Evolutionary conservation across 2,329 filamentous ascomycete species (phyloP), one percentile per base, ranked within the genome.

Genomic region (Taxawa tesnikishii): DNA sequence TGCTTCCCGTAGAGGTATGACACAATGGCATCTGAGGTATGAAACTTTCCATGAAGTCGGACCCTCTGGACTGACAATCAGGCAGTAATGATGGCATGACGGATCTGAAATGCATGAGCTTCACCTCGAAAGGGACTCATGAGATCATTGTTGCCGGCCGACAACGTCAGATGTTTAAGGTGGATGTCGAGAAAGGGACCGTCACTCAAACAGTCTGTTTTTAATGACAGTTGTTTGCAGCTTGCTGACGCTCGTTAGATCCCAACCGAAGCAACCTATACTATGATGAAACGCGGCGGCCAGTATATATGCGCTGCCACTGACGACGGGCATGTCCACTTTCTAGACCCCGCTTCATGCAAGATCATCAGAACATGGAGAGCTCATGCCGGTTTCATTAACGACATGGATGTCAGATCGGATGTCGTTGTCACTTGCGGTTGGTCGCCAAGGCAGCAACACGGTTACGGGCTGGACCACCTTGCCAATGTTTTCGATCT

Each of bases 401-500:
- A 84, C 54, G 88, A 96, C 54, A 94, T 98, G 83, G 90, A 98
- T 60, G 84, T 87, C 6, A 83, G 90, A 50, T 83, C 90, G 49
- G 88, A 96, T 54, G 90, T 90, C 43, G 75, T 98, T 33, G 81
- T 96, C 14, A 96, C 90, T 4, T 98, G 90, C 54, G 90, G 90
- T 21, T 93, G 83, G 58, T 93, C 88, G 1, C 70, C 84, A 15
- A 75, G 88, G 43, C 84, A 87, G 48, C 68, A 83, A 43, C 74
- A 79, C 21, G 75, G 75, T 25, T 81, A 82, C 41, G 85, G 92
- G 63, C 73, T 92, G 19, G 90, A 98, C 50, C 83, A 85, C 0
- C 77, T 96, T 37, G 83, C 94, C 37, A 93, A 94, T 45, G 85
- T 96, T 19, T 96, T 93, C 50, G 88, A 96, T 50, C 68, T 98